phyloP scores from a whole-genome alignment of 2,329 filamentous ascomycete genomes.

The Teratosphaeria destructans region DNA sequence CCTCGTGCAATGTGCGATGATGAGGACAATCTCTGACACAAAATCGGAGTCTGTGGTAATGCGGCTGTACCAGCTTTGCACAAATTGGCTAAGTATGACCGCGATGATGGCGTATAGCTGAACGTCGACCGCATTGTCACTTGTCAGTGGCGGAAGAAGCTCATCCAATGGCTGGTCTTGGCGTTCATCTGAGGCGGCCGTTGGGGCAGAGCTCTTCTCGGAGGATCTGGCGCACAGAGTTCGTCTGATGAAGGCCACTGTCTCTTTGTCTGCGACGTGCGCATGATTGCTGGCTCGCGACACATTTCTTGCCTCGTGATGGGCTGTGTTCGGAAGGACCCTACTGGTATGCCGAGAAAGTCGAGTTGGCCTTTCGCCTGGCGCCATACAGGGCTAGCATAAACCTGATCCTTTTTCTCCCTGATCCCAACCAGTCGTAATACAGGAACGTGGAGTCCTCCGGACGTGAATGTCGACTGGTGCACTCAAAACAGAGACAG shows the following conservation, averaged over 20 bases:
- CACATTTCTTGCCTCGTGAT: not conserved
- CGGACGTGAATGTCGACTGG: not conserved
- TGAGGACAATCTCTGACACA: slow-evolving; percentile 74
- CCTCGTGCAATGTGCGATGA: slow-evolving; percentile 84
- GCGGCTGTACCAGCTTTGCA: slow-evolving; percentile 84
- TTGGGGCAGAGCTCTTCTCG: not conserved
- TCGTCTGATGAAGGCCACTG: slow-evolving; percentile 61
- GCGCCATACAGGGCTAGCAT: slow-evolving; percentile 10
- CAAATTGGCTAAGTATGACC: slow-evolving; percentile 79
- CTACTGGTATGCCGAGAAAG: slow-evolving; percentile 7
- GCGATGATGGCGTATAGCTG: slow-evolving; percentile 89
- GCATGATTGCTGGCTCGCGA: not conserved
- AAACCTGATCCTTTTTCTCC: not conserved
- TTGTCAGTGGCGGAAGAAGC: slow-evolving; percentile 80
- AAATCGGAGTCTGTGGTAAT: slow-evolving; percentile 87
- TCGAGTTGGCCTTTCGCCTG: slow-evolving; percentile 7
- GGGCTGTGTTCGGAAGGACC: not conserved
- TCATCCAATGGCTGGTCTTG: slow-evolving; percentile 56
- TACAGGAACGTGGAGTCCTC: not conserved
- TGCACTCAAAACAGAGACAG: too few species aligned
- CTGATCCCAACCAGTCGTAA: not conserved
- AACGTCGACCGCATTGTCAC: slow-evolving; percentile 84
- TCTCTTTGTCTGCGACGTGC: not conserved
- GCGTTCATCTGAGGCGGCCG: not conserved
- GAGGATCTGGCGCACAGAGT: slow-evolving; percentile 49